Evolutionary conservation across 192 early-diverging fungal genomes (phyloP), one percentile per base, ranked within the genome.

Genomic region (Podila minutissima): DNA sequence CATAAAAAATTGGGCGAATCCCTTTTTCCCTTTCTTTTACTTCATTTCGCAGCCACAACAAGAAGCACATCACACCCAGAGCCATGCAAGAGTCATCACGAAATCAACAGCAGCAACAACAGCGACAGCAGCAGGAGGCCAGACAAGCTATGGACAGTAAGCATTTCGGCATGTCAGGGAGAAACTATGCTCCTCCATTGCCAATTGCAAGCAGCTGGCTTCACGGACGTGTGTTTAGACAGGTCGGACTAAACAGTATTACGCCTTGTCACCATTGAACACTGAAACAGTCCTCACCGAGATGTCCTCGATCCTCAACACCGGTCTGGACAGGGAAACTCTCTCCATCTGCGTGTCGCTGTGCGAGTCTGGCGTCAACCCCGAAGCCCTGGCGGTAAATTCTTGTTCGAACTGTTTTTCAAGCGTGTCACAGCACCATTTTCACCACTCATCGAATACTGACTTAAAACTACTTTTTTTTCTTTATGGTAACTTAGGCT

Each of bases 361-460:
- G 26, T 92, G 90, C 72, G 95, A 96, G 73, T 76, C 74, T n/a
- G 94, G 95, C 15, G 93, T 91, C 32, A 95, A 96, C 71, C 95
- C 95, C 24, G 95, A 96, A 84, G 90, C 90, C 32, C 57, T 92
- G 20, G 92, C 94, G 10, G 87, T 85, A 71, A 66, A 63, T 71
- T 33, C 28, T 31, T 53, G 13, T 38, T 10, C 63, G 31, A 71
- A 2, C 5, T 24, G 9, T 51, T 46, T 61, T 50, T 64, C 20
- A 71, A 26, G 35, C n/a, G 8, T 31, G 9, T 33, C 24, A 17
- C 50, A 32, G 2, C 12, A 13, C 31, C 20, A 6, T 38, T 38
- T 35, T 24, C 17, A 33, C 9, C n/a, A 12, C 17, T 32, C 24
- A n/a, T 22, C 32, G 2, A 19, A 10, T 41, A 20, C 2, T 22